phyloP scores from a whole-genome alignment of 2,329 filamentous ascomycete species.

The Penicillium sumatraense region DNA sequence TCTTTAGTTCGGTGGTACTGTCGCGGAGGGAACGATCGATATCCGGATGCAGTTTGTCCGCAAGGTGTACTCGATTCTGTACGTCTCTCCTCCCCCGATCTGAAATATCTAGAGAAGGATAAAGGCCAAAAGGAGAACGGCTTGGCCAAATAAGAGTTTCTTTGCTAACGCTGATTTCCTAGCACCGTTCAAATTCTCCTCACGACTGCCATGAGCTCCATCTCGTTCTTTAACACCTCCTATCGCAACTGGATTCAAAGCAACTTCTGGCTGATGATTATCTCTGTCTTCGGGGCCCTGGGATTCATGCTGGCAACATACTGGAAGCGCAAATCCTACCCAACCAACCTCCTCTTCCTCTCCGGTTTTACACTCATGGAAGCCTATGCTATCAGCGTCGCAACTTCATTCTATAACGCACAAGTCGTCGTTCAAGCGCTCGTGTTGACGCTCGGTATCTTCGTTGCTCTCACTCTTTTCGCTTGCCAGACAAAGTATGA shows the following conservation, averaged over 20 bases:
- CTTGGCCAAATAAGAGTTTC: too few species aligned
- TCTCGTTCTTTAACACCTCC: slow-evolving; percentile 80
- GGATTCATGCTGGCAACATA: slow-evolving; percentile 85
- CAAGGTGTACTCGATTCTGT: slow-evolving; percentile 96
- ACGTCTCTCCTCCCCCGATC: slow-evolving; percentile 35
- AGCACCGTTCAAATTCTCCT: slow-evolving; percentile 87
- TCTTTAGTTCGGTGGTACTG: slow-evolving; percentile 81
- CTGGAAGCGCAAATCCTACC: slow-evolving; percentile 96
- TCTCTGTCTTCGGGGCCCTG: slow-evolving; percentile 82
- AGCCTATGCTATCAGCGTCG: slow-evolving; percentile 89
- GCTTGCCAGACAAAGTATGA: slow-evolving; percentile 98
- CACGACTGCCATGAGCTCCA: slow-evolving; percentile 76
- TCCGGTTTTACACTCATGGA: slow-evolving; percentile 87
- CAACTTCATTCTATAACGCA: slow-evolving; percentile 87
- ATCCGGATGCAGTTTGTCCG: slow-evolving; percentile 96
- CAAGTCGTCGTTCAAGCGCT: slow-evolving; percentile 88
- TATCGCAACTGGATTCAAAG: slow-evolving; percentile 89
- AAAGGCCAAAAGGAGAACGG: too few species aligned
- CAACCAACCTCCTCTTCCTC: slow-evolving; percentile 92
- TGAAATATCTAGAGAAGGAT: neutral
- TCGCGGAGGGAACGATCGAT: slow-evolving; percentile 90
- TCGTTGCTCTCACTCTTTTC: slow-evolving; percentile 72
- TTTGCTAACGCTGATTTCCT: neutral
- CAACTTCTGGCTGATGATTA: slow-evolving; percentile 82
- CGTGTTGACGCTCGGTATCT: slow-evolving; percentile 75